Base-by-base conservation (phyloP, 2,329 filamentous ascomycete species). In the Nemania sp. region DNA sequence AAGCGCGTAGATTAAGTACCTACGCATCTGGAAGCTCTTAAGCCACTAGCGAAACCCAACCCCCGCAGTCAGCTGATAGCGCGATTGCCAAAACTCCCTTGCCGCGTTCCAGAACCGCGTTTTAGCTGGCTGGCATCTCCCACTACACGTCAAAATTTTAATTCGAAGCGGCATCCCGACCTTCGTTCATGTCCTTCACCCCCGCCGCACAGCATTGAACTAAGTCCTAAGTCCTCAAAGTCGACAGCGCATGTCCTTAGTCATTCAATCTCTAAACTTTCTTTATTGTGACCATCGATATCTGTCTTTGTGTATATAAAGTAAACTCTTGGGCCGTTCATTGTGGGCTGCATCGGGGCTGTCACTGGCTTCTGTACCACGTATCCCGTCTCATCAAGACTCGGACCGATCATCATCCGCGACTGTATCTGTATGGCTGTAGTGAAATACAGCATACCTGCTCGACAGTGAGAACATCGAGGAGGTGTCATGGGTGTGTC, bases 21-120 rank as follows among this genome's bases (percentile, higher is more conserved):
- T n/a, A n/a, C n/a, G n/a, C n/a, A n/a, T n/a, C n/a, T n/a, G n/a
- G n/a, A n/a, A n/a, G n/a, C n/a, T n/a, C n/a, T n/a, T n/a, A n/a
- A n/a, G n/a, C n/a, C n/a, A 22, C 26, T 41, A 8, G 34, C 17
- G 34, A 37, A 37, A 15, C 4, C 33, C 49, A 23, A 42, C 49
- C 56, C 54, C 60, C 49, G 55, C 58, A 46, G 52, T 66, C 64
- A 66, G 60, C 61, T 66, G 64, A 66, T 59, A 66, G 57, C 64
- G 64, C 73, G 49, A 46, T 33, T 15, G 26, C 28, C 47, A 11
- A n/a, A n/a, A 52, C 70, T 54, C 41, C 37, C 31, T 36, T 48
- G 31, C 54, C 64, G 62, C 59, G 64, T 63, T 34, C 19, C 11
- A 39, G 36, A 40, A 57, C 51, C 62, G 62, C 62, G 63, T 63